These are phyloP conservation scores for Ophiobolus disseminans DNA, from an alignment of 2,329 filamentous ascomycete species.

Conservation along the genomic window DNA sequence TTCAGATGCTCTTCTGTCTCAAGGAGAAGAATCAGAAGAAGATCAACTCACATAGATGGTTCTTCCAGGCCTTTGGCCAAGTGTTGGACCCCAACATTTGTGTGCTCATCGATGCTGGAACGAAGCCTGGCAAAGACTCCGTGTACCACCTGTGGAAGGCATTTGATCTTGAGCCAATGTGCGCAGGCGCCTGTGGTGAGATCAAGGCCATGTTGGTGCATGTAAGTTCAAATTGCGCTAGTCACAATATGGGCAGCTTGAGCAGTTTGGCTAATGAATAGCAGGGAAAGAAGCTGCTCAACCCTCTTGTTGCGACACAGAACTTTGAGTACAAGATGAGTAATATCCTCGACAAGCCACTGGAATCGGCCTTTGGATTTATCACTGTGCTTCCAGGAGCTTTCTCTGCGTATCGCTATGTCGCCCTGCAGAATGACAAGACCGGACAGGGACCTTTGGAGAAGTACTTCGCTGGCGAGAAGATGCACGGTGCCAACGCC, in stretches of 20 bases:
- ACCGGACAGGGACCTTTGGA: conserved; percentile 89
- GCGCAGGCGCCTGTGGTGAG: conserved; percentile 94
- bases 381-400: conserved; percentile 96
- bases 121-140: conserved; percentile 89
- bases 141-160: conserved; percentile 99
- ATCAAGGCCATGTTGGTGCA: conserved; percentile 97
- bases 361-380: conserved; percentile 97
- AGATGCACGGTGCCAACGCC: conserved; percentile 89
- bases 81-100: conserved; percentile 96
- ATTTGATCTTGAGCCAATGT: conserved; percentile 97
- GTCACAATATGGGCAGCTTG: background rate
- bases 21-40: conserved; percentile 99
- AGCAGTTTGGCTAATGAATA: background rate
- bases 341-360: conserved; percentile 96
- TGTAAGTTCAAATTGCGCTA: background rate
- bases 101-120: conserved; percentile 94
- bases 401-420: conserved; percentile 96
- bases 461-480: conserved; percentile 97
- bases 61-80: conserved; percentile 94
- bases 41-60: conserved; percentile 99
- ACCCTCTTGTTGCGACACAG: conserved; percentile 92
- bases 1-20: conserved; percentile 96
- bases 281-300: conserved; percentile 90
- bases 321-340: conserved; percentile 99
- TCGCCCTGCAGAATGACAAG: conserved; percentile 96